Conservation (phyloP, 768 basidiomycete genomes). For the Xerocomellus amylosporus region DNA sequence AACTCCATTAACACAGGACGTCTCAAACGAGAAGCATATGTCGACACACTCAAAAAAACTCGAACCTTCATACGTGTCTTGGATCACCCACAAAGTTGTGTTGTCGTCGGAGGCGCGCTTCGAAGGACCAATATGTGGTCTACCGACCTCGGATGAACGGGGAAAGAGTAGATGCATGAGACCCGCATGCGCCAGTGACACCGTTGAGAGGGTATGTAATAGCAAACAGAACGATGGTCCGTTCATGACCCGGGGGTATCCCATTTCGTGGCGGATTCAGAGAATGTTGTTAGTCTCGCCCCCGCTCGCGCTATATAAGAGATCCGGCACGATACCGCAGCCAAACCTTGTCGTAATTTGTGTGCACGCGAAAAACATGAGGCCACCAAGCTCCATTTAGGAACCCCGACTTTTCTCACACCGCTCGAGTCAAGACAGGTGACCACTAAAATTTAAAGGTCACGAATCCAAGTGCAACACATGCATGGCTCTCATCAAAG, state of each 20-base stretch:
- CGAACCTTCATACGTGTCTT: slow-evolving; percentile 64
- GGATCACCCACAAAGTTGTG: slow-evolving; percentile 60
- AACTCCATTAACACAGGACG: slow-evolving; percentile 3
- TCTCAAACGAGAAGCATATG: not conserved
- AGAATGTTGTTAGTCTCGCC: slow-evolving; percentile 1
- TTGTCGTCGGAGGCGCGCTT: slow-evolving; percentile 17
- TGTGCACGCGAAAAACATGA: slow-evolving; percentile 21
- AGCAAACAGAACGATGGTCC: slow-evolving; percentile 8
- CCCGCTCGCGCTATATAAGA: not conserved
- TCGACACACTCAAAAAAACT: slow-evolving; percentile 66
- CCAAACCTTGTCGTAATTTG: slow-evolving; percentile 8
- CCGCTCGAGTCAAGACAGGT: not conserved
- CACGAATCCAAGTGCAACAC: not conserved
- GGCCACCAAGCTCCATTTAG: slow-evolving; percentile 9
- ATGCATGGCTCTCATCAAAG: slow-evolving; percentile 16
- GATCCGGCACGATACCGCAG: slow-evolving; percentile 17
- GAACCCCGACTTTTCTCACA: slow-evolving; percentile 1
- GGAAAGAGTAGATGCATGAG: slow-evolving; percentile 4
- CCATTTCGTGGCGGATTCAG: slow-evolving; percentile 13
- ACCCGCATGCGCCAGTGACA: slow-evolving; percentile 14
- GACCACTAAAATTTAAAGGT: not conserved
- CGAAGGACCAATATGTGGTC: slow-evolving; percentile 2
- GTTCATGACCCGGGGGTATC: slow-evolving; percentile 8
- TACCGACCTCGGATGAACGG: not conserved
- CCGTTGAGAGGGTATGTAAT: slow-evolving; percentile 14